Percentiles rank a stretch among this genome's conserved stretches.
phyloP scores from a whole-genome alignment of 495 filamentous ascomycete species.

The Hypoxylon fragiforme region DNA sequence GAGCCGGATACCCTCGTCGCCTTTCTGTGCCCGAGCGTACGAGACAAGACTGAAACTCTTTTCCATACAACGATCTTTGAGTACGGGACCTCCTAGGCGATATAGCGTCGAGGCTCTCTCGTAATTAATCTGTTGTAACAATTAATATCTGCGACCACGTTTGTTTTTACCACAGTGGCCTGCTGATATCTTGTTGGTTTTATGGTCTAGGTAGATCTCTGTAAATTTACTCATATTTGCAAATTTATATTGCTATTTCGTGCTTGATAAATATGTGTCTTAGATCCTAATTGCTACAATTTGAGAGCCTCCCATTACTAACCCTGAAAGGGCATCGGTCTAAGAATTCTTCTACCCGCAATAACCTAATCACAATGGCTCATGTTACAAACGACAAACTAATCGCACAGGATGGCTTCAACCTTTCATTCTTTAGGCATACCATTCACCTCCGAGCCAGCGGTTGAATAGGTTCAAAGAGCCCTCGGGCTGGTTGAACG shows the following conservation, averaged over 20 bases:
- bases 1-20: conserved; percentile 51
- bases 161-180: too few species aligned
- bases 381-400: conserved; percentile 17
- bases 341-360: background rate
- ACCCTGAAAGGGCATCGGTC: background rate
- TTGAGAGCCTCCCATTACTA: conserved; percentile 31
- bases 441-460: conserved; percentile 88
- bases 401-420: conserved; percentile 9
- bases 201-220: too few species aligned
- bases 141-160: conserved; percentile 5
- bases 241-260: conserved; percentile 6
- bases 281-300: conserved; percentile 8
- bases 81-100: conserved; percentile 50
- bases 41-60: conserved; percentile 54
- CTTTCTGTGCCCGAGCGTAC: too few species aligned
- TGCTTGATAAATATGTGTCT: conserved; percentile 8
- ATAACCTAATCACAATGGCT: conserved; percentile 6
- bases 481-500: conserved; percentile 55
- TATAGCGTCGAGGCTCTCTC: conserved; percentile 43
- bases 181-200: too few species aligned
- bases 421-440: conserved; percentile 29
- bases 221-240: too few species aligned
- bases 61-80: conserved; percentile 52
- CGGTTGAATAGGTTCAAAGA: conserved; percentile 81
- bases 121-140: conserved; percentile 60